These are phyloP conservation scores for Niveomyces coronatus DNA, from an alignment of 2,329 filamentous ascomycete species.

Conservation along the genomic window DNA sequence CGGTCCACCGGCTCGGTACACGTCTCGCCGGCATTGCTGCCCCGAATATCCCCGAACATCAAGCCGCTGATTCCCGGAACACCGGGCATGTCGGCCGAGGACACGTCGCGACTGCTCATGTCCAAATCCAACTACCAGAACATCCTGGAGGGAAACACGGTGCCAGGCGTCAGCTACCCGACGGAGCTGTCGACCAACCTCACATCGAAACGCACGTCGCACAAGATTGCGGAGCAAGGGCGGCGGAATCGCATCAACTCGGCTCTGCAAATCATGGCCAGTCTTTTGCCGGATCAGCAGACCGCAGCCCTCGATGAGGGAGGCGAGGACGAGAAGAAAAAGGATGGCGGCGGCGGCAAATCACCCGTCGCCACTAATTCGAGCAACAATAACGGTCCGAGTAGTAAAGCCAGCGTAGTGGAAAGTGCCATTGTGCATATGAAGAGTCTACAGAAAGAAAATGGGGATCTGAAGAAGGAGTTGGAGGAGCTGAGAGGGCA, in stretches of 20 bases:
- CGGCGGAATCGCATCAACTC: constrained; percentile 91
- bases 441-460: constrained; percentile 68
- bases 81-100: constrained; percentile 42
- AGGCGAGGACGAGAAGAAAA: constrained; percentile 40
- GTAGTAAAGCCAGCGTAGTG: constrained; percentile 95
- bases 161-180: constrained; percentile 84
- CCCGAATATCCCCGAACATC: constrained; percentile 88
- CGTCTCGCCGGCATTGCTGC: constrained; percentile 77
- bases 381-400: constrained; percentile 43
- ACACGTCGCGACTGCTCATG: constrained; percentile 65
- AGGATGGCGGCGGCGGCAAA: constrained; percentile 15
- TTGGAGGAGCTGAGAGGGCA: constrained; percentile 28
- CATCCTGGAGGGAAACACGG: constrained; percentile 82
- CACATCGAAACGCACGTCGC: constrained; percentile 91
- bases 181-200: constrained; percentile 86
- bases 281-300: constrained; percentile 58
- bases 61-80: constrained; percentile 71
- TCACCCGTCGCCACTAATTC: too few species aligned
- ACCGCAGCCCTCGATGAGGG: constrained; percentile 29
- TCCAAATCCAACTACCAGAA: constrained; percentile 98
- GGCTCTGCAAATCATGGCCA: constrained; percentile 83
- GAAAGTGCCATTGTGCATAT: constrained; percentile 96
- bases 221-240: constrained; percentile 96
- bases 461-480: constrained; percentile 56
- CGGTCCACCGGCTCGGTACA: constrained; percentile 63